These are phyloP conservation scores for Fusarium acutatum DNA, from an alignment of 2,329 filamentous ascomycete species.

Conservation along the genomic window DNA sequence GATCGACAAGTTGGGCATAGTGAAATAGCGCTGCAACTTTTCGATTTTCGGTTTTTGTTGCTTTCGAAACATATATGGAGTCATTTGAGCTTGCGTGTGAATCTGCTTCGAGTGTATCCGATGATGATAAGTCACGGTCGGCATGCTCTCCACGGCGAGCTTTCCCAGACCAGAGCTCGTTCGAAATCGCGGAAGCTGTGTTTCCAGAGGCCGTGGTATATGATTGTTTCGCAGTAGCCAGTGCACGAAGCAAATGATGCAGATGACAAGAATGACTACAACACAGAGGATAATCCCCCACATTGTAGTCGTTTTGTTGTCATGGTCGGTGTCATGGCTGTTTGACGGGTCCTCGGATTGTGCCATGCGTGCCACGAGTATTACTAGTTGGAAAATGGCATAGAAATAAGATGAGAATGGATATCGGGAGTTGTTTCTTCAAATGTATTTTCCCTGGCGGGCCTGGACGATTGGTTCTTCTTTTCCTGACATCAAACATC, in stretches of 20 bases:
- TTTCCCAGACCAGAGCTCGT: not conserved
- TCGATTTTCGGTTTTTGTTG: not conserved
- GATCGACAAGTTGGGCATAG: not conserved
- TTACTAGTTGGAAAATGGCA: too few relatives aligned
- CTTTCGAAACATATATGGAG: not conserved
- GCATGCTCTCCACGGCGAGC: conserved; percentile 7
- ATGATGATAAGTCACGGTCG: not conserved
- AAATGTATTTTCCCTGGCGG: not conserved
- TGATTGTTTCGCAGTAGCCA: not conserved
- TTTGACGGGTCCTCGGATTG: not conserved
- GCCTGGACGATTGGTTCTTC: not conserved
- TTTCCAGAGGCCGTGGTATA: not conserved
- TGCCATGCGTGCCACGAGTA: not conserved
- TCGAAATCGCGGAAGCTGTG: not conserved
- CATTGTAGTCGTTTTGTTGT: not conserved
- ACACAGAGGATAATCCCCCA: not conserved
- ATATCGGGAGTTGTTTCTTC: not conserved
- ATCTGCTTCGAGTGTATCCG: not conserved
- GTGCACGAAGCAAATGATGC: not conserved
- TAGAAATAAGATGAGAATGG: not conserved
- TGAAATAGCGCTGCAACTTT: not conserved
- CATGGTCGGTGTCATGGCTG: not conserved
- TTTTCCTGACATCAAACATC: not conserved
- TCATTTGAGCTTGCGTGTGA: not conserved
- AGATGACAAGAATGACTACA: not conserved